A percentile compares a stretch with the other conserved stretches of the same genome.
Conservation (phyloP, 176 grass and related monocot species). For the Musa beccarii region DNA sequence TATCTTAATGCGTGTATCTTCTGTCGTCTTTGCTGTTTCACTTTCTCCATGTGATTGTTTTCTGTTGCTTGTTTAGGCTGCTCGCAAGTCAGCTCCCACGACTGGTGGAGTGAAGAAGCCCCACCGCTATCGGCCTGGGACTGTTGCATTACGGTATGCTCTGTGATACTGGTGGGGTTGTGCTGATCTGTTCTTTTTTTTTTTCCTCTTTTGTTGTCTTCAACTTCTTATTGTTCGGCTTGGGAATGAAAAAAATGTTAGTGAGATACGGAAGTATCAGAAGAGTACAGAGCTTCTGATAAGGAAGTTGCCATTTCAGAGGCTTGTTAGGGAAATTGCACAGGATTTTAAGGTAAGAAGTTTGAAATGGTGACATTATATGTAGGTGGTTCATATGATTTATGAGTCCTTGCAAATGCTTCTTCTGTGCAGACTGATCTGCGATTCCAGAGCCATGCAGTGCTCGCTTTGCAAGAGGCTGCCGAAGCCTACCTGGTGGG, state of each 20-base stretch:
- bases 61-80: background rate
- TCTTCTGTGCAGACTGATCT: background rate
- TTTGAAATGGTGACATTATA: background rate
- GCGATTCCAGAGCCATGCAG: slow-evolving; percentile 4
- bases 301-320: slow-evolving; percentile 2
- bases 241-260: background rate
- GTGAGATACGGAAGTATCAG: slow-evolving; percentile 6
- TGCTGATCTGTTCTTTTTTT: no score
- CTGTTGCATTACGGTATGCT: slow-evolving; percentile 6
- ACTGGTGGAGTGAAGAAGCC: slow-evolving; percentile 11
- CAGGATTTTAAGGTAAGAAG: slow-evolving; percentile 4
- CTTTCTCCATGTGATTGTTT: background rate
- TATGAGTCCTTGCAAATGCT: background rate
- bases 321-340: slow-evolving; percentile 14
- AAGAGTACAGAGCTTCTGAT: slow-evolving; percentile 8
- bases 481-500: slow-evolving; percentile 3
- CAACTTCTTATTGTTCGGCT: background rate
- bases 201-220: background rate
- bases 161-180: background rate
- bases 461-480: slow-evolving; percentile 6
- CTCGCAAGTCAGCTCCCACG: background rate
- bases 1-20: background rate
- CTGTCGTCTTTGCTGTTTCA: background rate
- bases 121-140: slow-evolving; percentile 1
- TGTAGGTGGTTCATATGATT: background rate